A percentile compares a stretch with the other conserved stretches of the same genome.
Evolutionary conservation across 257 asterid genomes (phyloP).

Genomic region (Agastache rugosa): DNA sequence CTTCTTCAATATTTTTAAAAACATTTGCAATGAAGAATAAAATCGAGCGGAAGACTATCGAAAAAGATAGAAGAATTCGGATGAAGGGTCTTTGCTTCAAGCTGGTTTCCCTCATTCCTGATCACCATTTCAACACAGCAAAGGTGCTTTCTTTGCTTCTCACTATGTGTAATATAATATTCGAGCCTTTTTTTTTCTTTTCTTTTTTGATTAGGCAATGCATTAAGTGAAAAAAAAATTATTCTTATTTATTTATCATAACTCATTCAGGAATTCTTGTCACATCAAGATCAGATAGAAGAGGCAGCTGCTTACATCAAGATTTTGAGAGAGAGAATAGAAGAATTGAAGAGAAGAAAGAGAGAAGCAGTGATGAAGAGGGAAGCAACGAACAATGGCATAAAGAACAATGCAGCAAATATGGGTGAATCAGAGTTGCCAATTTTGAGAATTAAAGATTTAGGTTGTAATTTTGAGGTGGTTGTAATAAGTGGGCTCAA

Average conservation of each 20-base stretch:
- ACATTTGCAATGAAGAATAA: conserved; percentile 25
- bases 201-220: no score
- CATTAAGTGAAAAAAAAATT: no score
- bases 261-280: conserved; percentile 36
- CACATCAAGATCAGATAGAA: conserved; percentile 49
- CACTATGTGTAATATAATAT: not conserved
- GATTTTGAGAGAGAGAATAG: conserved; percentile 40
- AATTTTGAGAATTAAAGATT: conserved; percentile 39
- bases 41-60: conserved; percentile 36
- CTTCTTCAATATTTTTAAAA: not conserved
- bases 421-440: conserved; percentile 18
- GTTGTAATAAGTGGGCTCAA: conserved; percentile 37
- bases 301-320: conserved; percentile 44
- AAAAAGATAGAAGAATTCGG: conserved; percentile 38
- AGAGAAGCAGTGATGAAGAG: not conserved
- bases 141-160: conserved; percentile 35
- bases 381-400: no score
- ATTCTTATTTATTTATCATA: no score
- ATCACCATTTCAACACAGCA: conserved; percentile 32
- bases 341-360: conserved; percentile 43
- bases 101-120: conserved; percentile 48
- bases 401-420: not conserved
- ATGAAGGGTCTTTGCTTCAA: conserved; percentile 39
- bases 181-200: no score
- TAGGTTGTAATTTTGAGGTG: conserved; percentile 49